A percentile compares a stretch with the other conserved stretches of the same genome.
phyloP scores from a whole-genome alignment of 208 protist genomes.

The Jaenimonas drosophilae region DNA sequence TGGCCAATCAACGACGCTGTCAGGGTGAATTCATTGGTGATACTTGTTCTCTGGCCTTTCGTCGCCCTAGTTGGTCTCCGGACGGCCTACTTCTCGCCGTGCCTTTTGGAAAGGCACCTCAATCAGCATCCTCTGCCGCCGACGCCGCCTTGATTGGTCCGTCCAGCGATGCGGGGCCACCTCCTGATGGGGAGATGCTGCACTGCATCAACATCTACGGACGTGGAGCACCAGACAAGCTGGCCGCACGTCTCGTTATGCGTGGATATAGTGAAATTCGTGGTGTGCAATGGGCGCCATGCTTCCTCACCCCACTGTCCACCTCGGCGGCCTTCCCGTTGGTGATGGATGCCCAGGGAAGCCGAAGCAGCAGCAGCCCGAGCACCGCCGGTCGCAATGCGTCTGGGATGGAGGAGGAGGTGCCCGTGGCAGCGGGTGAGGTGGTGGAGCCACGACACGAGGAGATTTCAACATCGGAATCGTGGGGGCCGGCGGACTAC shows the following conservation, averaged over 20 bases:
- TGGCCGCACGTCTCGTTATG: constrained; percentile 43
- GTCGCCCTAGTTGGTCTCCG: constrained; percentile 70
- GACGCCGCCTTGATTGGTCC: not conserved
- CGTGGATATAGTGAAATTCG: constrained; percentile 65
- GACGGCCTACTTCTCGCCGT: constrained; percentile 70
- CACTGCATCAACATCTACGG: constrained; percentile 79
- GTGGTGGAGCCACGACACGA: not conserved
- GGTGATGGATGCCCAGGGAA: no score
- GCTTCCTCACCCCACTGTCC: constrained; percentile 49
- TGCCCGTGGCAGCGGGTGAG: no score
- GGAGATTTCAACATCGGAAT: constrained; percentile 13
- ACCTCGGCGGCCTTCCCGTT: not conserved
- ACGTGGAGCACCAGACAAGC: constrained; percentile 42
- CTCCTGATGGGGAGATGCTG: constrained; percentile 29
- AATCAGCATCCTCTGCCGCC: not conserved
- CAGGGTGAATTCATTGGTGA: constrained; percentile 68
- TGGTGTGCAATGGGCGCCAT: constrained; percentile 72
- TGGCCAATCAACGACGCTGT: constrained; percentile 44
- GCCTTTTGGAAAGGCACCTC: constrained; percentile 59
- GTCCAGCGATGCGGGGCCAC: not conserved
- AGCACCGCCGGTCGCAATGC: not conserved
- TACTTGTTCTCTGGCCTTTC: constrained; percentile 59
- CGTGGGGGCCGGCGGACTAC: constrained; percentile 74
- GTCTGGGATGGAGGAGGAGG: no score
- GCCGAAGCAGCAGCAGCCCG: not conserved